Percentiles rank a stretch among this genome's conserved stretches.
Conservation (phyloP, 768 basidiomycete species). For the Phanerodontia chrysosporium region DNA sequence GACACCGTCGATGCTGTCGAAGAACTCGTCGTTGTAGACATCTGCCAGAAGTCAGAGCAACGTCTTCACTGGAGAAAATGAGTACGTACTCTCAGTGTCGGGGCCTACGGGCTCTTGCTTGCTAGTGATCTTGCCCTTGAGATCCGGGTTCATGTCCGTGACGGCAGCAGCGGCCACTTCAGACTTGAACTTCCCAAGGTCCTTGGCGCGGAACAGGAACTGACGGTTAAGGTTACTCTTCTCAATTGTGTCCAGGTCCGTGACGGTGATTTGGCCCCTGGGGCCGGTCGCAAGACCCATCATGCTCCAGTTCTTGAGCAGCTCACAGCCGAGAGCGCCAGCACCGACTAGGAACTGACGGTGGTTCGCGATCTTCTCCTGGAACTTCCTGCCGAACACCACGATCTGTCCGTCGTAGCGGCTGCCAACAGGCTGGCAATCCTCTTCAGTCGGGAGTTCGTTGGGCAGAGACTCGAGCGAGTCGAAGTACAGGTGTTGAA, state of each 20-base stretch:
- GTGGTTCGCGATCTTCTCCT: slow-evolving; percentile 84
- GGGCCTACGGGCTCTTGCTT: slow-evolving; percentile 93
- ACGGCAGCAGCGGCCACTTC: slow-evolving; percentile 92
- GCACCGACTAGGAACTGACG: slow-evolving; percentile 96
- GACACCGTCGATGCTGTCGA: slow-evolving; percentile 82
- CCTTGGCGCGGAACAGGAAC: slow-evolving; percentile 95
- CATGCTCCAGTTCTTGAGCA: slow-evolving; percentile 99
- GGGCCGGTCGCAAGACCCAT: slow-evolving; percentile 87
- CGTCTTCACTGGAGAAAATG: neutral
- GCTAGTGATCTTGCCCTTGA: slow-evolving; percentile 79
- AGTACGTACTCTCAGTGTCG: slow-evolving; percentile 80
- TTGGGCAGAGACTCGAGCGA: slow-evolving; percentile 91
- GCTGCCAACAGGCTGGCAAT: slow-evolving; percentile 75
- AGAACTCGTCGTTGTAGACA: slow-evolving; percentile 86
- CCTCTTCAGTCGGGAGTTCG: slow-evolving; percentile 70
- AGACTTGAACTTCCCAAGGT: slow-evolving; percentile 94
- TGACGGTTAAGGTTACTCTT: slow-evolving; percentile 98
- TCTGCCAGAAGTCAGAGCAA: slow-evolving; percentile 42
- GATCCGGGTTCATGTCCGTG: slow-evolving; percentile 91
- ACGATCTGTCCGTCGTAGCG: slow-evolving; percentile 95
- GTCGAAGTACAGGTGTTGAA: slow-evolving; percentile 95
- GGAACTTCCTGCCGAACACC: slow-evolving; percentile 92
- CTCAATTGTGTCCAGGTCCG: slow-evolving; percentile 98
- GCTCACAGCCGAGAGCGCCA: slow-evolving; percentile 99
- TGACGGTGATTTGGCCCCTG: slow-evolving; percentile 83